Base-by-base conservation (phyloP, 176 grass and related monocot genomes). In the barley (Hordeum vulgare) region DNA sequence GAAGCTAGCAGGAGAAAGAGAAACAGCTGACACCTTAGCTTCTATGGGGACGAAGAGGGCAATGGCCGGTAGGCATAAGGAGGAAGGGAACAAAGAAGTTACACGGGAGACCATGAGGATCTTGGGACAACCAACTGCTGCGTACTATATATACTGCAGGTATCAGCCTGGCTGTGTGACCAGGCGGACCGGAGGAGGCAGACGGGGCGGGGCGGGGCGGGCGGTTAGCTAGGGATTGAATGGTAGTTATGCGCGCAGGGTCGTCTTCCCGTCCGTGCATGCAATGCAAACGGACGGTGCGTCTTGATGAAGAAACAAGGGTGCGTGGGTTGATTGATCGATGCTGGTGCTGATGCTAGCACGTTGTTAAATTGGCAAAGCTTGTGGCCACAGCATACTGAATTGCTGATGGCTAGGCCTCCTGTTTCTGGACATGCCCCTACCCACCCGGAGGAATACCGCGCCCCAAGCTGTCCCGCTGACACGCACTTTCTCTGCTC, bases 171-270 rank as follows among this genome's bases (percentile, higher is more conserved):
- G 39, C 14, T 5, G 45, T 4, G 15, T 18, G 49, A 54, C 20
- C 6, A 54, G 49, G 49, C 17, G 35, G 23, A 44, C 25, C 68
- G 37, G 61, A 47, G n/a, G 61, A 15, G 64, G 4, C 34, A 78
- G 81, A 81, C 71, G 47, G 77, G 51, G 41, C 41, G 40, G n/a
- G n/a, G n/a, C n/a, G n/a, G 42, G 41, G 37, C 35, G 69, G 89
- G 90, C 77, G 31, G 86, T 90, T 94, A 85, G 86, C 86, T 94
- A 76, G 89, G 90, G 92, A 85, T 90, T 92, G 94, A 97, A 97
- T 85, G 94, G 85, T 90, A 89, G 94, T 90, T 97, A 92, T 79
- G 78, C 35, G 29, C 49, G 81, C 39, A 20, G 49, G 37, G 62
- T 15, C 47, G n/a, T n/a, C n/a, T n/a, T n/a, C n/a, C n/a, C n/a